Percentiles rank a stretch among this genome's conserved stretches.
Conservation (phyloP, 495 filamentous ascomycete species). For the Cenococcum geophilum region DNA sequence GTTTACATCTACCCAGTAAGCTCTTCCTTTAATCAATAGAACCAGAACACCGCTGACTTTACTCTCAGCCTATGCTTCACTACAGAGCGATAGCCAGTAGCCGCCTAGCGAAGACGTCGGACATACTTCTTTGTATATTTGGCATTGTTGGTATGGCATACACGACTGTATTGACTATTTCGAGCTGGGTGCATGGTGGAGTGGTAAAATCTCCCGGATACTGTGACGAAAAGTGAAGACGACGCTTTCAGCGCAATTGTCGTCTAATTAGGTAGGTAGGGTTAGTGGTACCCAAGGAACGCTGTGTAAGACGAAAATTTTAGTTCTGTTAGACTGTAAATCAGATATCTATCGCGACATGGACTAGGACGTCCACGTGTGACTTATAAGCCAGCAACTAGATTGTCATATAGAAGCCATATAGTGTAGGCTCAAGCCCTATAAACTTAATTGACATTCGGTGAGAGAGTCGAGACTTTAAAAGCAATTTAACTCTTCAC, state of each 20-base stretch:
- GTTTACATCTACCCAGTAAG: constrained; percentile 96
- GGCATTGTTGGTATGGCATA: constrained; percentile 83
- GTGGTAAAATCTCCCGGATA: constrained; percentile 49
- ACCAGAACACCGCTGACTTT: constrained; percentile 27
- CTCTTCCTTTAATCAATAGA: constrained; percentile 16
- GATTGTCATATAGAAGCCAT: neutral
- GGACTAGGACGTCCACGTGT: neutral
- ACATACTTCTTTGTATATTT: constrained; percentile 70
- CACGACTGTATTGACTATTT: constrained; percentile 76
- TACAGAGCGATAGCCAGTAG: constrained; percentile 68
- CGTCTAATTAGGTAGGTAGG: neutral
- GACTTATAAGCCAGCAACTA: neutral
- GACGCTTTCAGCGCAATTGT: neutral
- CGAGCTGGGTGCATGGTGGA: constrained; percentile 64
- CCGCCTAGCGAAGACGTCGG: constrained; percentile 55
- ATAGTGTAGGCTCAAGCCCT: neutral
- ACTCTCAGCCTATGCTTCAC: constrained; percentile 73
- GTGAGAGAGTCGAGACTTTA: too few species aligned
- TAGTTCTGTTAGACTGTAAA: neutral
- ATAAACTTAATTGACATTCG: too few species aligned
- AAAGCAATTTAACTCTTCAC: too few species aligned
- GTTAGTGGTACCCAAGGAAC: neutral
- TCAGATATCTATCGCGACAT: neutral
- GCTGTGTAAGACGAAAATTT: neutral
- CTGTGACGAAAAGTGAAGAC: constrained; percentile 43